These are phyloP conservation scores for Cadophora sp. DNA, from an alignment of 2,329 filamentous ascomycete species.

Conservation along the genomic window DNA sequence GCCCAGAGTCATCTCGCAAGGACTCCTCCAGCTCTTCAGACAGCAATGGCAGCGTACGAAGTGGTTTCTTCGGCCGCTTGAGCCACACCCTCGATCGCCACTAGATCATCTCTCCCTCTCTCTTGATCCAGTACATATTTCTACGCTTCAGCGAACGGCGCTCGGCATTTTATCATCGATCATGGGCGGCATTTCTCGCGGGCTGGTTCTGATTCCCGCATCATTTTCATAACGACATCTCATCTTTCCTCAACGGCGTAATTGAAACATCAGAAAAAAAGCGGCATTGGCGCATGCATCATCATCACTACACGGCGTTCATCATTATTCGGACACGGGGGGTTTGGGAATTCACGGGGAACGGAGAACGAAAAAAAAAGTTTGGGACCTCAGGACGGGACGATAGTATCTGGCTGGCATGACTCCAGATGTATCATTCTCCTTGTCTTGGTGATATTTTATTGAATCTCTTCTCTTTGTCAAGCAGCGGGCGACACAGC, in stretches of 20 bases:
- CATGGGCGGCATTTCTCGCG: constrained; percentile 17
- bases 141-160: constrained; percentile 26
- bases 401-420: constrained; percentile 38
- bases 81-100: constrained; percentile 36
- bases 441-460: constrained; percentile 39
- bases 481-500: constrained; percentile 31
- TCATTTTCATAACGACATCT: constrained; percentile 19
- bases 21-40: constrained; percentile 36
- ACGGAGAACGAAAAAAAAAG: constrained; percentile 33
- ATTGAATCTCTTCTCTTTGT: constrained; percentile 34
- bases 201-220: constrained; percentile 29
- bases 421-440: constrained; percentile 35
- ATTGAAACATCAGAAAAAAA: constrained; percentile 28
- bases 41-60: constrained; percentile 28
- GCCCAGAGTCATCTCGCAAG: constrained; percentile 34
- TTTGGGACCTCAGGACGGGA: constrained; percentile 41
- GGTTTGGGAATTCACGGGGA: constrained; percentile 14
- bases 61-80: constrained; percentile 39
- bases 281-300: constrained; percentile 17
- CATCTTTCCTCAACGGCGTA: constrained; percentile 21
- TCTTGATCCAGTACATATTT: constrained; percentile 6
- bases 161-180: constrained; percentile 24
- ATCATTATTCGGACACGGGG: not conserved
- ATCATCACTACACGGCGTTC: not conserved
- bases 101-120: constrained; percentile 22